Conservation (phyloP, 2,329 filamentous ascomycete species). For the Thielaviopsis musarum region DNA sequence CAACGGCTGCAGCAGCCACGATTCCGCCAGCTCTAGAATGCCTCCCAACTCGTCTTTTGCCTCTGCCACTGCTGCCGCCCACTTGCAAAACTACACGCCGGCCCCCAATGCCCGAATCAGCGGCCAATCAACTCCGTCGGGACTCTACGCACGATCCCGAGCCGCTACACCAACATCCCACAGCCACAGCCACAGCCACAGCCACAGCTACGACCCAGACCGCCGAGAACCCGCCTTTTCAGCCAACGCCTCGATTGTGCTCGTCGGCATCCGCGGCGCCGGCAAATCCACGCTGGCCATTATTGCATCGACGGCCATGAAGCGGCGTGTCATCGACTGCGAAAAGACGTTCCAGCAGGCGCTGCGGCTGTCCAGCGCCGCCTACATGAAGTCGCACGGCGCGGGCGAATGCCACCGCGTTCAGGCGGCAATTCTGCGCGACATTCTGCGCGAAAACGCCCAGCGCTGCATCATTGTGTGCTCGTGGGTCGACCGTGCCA, state of each 20-base stretch:
- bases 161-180: background rate
- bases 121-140: slow-evolving; percentile 14
- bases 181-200: background rate
- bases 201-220: slow-evolving; percentile 14
- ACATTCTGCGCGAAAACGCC: slow-evolving; percentile 39
- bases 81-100: slow-evolving; percentile 17
- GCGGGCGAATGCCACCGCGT: slow-evolving; percentile 43
- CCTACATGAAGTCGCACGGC: slow-evolving; percentile 47
- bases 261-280: slow-evolving; percentile 56
- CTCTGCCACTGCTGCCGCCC: slow-evolving; percentile 14
- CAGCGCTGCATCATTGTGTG: slow-evolving; percentile 53
- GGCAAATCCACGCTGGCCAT: slow-evolving; percentile 63
- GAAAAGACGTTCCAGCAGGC: slow-evolving; percentile 50
- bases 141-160: background rate
- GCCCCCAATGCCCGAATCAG: slow-evolving; percentile 15
- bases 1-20: slow-evolving; percentile 9
- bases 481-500: slow-evolving; percentile 50
- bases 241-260: slow-evolving; percentile 50
- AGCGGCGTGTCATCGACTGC: slow-evolving; percentile 50
- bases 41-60: background rate
- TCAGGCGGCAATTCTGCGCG: slow-evolving; percentile 44
- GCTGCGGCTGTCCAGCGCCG: slow-evolving; percentile 42
- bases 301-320: slow-evolving; percentile 55
- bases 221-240: slow-evolving; percentile 24
- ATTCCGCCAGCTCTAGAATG: background rate